A percentile compares a stretch with the other conserved stretches of the same genome.
Conservation (phyloP, 306 rosid species). For the Prunus mume region DNA sequence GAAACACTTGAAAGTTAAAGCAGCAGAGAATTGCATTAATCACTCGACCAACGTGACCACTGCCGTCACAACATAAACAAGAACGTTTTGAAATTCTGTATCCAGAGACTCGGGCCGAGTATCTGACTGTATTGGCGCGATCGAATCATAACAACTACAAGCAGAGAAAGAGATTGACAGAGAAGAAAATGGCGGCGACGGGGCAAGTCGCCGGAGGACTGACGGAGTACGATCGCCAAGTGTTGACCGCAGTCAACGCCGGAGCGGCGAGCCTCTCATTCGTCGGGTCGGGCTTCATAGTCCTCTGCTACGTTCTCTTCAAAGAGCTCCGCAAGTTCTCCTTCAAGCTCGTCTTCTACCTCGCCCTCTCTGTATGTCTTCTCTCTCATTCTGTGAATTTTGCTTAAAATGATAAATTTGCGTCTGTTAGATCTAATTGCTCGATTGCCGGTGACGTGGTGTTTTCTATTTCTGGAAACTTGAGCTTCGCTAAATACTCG, state of each 20-base stretch:
- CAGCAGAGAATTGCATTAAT: slow-evolving; percentile 26
- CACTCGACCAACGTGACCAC: background rate
- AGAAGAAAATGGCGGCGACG: slow-evolving; percentile 38
- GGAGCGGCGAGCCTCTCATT: slow-evolving; percentile 89
- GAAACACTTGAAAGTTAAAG: slow-evolving; percentile 5
- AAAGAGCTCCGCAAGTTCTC: slow-evolving; percentile 99
- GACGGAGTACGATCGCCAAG: slow-evolving; percentile 55
- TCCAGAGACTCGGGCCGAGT: background rate
- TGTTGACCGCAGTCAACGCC: slow-evolving; percentile 56
- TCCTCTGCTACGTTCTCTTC: slow-evolving; percentile 93
- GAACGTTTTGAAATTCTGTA: background rate
- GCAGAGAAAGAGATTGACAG: background rate
- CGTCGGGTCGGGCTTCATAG: slow-evolving; percentile 84
- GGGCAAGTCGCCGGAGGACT: slow-evolving; percentile 43
- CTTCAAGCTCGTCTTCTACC: slow-evolving; percentile 97
- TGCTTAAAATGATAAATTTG: background rate
- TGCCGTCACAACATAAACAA: background rate
- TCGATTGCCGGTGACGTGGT: background rate
- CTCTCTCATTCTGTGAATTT: slow-evolving; percentile 17
- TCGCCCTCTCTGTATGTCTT: slow-evolving; percentile 73
- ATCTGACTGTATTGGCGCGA: slow-evolving; percentile 6
- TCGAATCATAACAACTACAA: background rate
- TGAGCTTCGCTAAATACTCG: background rate
- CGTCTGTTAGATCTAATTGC: slow-evolving; percentile 20
- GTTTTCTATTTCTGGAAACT: background rate